A percentile compares a stretch with the other conserved stretches of the same genome.
These are phyloP conservation scores for Globisporangium viniferum DNA, from an alignment of 352 stramenopile species.

Conservation along the genomic window DNA sequence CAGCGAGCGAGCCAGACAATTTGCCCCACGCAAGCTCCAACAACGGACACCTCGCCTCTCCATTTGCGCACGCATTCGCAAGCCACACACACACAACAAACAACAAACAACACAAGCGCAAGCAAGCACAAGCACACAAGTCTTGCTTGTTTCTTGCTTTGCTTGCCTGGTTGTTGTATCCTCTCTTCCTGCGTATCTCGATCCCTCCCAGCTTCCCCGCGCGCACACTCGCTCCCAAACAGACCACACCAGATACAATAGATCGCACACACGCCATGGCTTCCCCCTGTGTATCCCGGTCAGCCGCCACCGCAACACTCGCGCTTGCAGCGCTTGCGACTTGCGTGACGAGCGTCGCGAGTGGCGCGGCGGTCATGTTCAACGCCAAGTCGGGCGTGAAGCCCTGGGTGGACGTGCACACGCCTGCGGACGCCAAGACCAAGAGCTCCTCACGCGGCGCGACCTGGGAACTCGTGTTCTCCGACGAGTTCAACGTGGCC, in stretches of 20 bases:
- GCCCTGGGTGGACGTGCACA: constrained; percentile 24
- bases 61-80: background rate
- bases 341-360: background rate
- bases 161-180: background rate
- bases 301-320: background rate
- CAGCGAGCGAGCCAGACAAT: background rate
- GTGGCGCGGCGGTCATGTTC: constrained; percentile 3
- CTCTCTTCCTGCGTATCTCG: background rate
- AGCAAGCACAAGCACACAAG: background rate
- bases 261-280: background rate
- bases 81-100: too few species aligned
- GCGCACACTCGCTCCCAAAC: background rate
- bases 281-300: background rate
- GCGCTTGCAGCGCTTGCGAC: background rate
- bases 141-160: background rate
- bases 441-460: constrained; percentile 40
- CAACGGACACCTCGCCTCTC: background rate
- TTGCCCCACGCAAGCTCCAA: background rate
- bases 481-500: constrained; percentile 66
- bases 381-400: constrained; percentile 18
- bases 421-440: constrained; percentile 9
- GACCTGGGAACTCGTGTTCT: constrained; percentile 66
- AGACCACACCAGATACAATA: background rate
- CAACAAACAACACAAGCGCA: background rate
- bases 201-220: background rate